Percentiles rank a stretch among this genome's conserved stretches.
Conservation (phyloP, 225 moss, liverwort and hornwort species). For the Polytrichum formosum region DNA sequence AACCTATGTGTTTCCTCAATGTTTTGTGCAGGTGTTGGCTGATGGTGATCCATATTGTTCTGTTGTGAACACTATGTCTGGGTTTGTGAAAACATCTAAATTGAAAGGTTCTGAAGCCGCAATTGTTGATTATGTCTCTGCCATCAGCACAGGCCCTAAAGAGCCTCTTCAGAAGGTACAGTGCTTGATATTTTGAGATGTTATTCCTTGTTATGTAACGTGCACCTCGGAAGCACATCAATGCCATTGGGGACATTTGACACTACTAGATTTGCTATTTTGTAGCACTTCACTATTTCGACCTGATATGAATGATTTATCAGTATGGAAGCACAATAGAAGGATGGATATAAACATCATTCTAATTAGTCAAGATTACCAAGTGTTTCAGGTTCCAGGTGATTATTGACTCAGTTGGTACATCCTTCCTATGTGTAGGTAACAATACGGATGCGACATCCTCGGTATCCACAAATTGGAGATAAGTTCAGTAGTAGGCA, state of each 20-base stretch:
- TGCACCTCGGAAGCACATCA: too few species aligned
- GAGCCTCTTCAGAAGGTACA: constrained; percentile 95
- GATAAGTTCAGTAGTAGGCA: constrained; percentile 99
- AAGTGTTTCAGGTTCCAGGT: too few species aligned
- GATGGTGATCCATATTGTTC: constrained; percentile 91
- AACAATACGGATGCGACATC: constrained; percentile 77
- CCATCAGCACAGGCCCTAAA: constrained; percentile 73
- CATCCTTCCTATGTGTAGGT: constrained; percentile 38
- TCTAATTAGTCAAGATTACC: too few species aligned
- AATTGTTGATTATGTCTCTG: constrained; percentile 95
- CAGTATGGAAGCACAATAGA: too few species aligned
- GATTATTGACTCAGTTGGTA: too few species aligned
- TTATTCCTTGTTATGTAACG: too few species aligned
- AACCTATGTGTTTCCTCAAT: not conserved
- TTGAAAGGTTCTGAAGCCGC: constrained; percentile 85
- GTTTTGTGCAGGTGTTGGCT: constrained; percentile 50
- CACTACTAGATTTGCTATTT: too few species aligned
- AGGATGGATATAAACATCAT: too few species aligned
- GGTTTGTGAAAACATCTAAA: constrained; percentile 63
- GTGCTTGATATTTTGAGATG: not conserved
- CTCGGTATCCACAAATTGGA: constrained; percentile 91
- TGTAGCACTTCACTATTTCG: too few species aligned
- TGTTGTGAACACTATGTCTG: constrained; percentile 85
- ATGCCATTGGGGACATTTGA: too few species aligned
- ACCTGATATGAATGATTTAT: too few species aligned